Conservation (phyloP, 208 protist species). For the Trypanosoma cruzi region DNA sequence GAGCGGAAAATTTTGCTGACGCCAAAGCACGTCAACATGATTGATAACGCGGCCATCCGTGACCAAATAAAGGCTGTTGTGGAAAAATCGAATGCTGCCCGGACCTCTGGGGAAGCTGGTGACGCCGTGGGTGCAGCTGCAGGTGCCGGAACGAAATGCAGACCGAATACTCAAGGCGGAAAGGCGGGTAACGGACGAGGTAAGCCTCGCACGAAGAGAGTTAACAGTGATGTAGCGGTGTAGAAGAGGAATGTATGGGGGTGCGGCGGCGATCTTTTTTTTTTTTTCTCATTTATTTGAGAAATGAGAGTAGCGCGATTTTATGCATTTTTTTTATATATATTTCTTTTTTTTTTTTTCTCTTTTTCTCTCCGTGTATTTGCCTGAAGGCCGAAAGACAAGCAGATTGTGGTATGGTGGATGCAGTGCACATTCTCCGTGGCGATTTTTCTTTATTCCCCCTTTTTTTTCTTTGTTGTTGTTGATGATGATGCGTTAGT, state of each 20-base stretch:
- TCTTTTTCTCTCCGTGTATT: constrained; percentile 6
- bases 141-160: background rate
- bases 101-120: background rate
- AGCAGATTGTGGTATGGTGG: background rate
- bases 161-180: background rate
- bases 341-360: constrained; percentile 6
- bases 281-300: constrained; percentile 9
- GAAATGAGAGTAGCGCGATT: background rate
- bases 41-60: constrained; percentile 66
- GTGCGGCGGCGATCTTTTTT: background rate
- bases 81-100: background rate
- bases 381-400: background rate
- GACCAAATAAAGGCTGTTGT: constrained; percentile 26
- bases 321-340: background rate
- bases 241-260: constrained; percentile 3
- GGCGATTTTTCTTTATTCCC: background rate
- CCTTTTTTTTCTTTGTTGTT: too few relatives aligned
- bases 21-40: constrained; percentile 49
- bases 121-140: background rate
- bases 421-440: background rate
- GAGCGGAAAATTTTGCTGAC: constrained; percentile 35
- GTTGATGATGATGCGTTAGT: too few relatives aligned
- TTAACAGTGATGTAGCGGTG: background rate
- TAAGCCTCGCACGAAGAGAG: background rate
- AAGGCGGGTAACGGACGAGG: background rate